Evolutionary conservation across 805 yeast species (phyloP), one percentile per base, ranked within the genome.

Genomic region (Saturnispora sanitii): DNA sequence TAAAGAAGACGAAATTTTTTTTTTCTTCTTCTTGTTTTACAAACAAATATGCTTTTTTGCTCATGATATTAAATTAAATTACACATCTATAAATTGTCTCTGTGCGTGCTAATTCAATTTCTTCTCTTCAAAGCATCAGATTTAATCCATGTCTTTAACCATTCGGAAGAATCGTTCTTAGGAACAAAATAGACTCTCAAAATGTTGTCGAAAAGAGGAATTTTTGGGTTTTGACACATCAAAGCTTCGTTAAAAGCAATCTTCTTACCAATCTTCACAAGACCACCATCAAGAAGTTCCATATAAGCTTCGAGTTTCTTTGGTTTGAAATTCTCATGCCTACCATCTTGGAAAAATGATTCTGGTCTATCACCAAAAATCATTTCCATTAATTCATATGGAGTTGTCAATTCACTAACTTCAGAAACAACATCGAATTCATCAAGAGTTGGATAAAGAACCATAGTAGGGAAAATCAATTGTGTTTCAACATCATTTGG

Each of bases 241-340:
- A 90, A 66, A 1, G 79, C 82, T 38, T 73, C 71, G 51, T 75
- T 72, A 18, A 90, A 56, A 1, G 82, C 65, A 18, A 77, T 71
- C 48, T 82, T 85, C 57, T 80, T 83, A 21, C 95, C 95, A 4
- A 82, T 75, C 59, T 85, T 86, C 34, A 86, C 79, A 45, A 90
- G 67, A 0, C 96, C 96, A 38, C 96, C 96, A 2, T 76, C 53
- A 25, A 63, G 68, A 0, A 96, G 85, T 57, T 85, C 96, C 77
- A 84, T 77, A 58, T 70, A 90, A 5, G 81, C 80, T 38, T 82
- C 79, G 20, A 87, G 61, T 41, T 71, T 72, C 47, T 71, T 75
- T 4, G 71, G 58, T 0, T 67, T 62, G 56, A 86, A 85, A 45
- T 77, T 72, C 21, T 49, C 49, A 49, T 81, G 86, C 47, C 70